Percentiles rank a stretch among this genome's conserved stretches.
These are phyloP conservation scores for Lactarius indigo DNA, from an alignment of 768 basidiomycete genomes.

Conservation along the genomic window DNA sequence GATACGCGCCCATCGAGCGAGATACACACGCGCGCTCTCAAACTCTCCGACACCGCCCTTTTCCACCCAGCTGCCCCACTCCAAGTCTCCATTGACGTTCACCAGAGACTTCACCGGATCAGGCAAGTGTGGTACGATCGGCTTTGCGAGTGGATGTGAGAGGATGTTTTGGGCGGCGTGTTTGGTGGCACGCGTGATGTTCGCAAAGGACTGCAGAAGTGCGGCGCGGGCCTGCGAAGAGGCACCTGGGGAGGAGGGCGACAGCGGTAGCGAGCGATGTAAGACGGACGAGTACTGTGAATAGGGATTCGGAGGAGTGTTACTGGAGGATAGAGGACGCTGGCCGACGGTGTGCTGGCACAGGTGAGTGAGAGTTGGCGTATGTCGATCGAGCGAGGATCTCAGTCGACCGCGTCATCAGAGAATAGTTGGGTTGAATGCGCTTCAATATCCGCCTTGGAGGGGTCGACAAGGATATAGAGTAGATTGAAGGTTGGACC, in stretches of 20 bases:
- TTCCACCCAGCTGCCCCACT: conserved; percentile 93
- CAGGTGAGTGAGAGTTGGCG: conserved; percentile 72
- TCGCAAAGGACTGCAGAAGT: conserved; percentile 90
- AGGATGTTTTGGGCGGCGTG: conserved; percentile 94
- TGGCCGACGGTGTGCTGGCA: conserved; percentile 82
- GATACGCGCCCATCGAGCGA: conserved; percentile 94
- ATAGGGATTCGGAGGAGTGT: conserved; percentile 48
- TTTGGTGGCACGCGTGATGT: conserved; percentile 87
- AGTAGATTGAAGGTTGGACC: conserved; percentile 80
- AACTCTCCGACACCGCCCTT: conserved; percentile 93
- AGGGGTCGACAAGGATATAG: conserved; percentile 92
- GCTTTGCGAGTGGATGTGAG: conserved; percentile 93
- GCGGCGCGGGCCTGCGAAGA: conserved; percentile 73
- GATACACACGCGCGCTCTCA: conserved; percentile 92
- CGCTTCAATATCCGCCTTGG: conserved; percentile 85
- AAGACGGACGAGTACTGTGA: conserved; percentile 70
- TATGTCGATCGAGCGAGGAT: conserved; percentile 79
- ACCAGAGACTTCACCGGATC: conserved; percentile 91
- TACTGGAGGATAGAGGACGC: conserved; percentile 47
- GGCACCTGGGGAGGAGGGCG: conserved; percentile 48
- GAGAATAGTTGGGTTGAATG: conserved; percentile 83
- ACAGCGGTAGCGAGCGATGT: conserved; percentile 66
- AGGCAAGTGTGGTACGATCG: conserved; percentile 93
- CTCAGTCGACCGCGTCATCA: conserved; percentile 84
- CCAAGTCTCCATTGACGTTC: conserved; percentile 84